Evolutionary conservation across 139 green algal genomes (phyloP).

Genomic region (Ettlia oleoabundans): DNA sequence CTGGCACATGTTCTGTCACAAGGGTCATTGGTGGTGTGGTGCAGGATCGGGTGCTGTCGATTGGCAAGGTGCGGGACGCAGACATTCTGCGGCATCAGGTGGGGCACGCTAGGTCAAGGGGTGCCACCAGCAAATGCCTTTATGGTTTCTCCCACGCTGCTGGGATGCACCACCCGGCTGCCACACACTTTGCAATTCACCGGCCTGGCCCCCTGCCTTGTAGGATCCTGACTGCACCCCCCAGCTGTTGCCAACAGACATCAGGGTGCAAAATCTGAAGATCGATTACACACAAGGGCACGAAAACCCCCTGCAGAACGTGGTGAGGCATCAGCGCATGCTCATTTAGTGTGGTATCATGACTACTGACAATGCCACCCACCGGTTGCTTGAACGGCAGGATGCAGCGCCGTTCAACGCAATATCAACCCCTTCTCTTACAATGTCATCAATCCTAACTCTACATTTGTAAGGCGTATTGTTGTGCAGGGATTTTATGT

Average conservation of each 20-base stretch:
- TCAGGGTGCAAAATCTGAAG: constrained; percentile 54
- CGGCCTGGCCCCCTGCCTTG: neutral
- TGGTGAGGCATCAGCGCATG: too few relatives aligned
- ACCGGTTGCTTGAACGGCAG: too few relatives aligned
- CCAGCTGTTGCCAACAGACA: constrained; percentile 33
- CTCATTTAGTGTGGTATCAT: too few relatives aligned
- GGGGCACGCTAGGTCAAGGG: neutral
- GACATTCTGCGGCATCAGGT: constrained; percentile 35
- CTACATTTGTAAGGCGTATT: too few relatives aligned
- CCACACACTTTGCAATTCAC: neutral
- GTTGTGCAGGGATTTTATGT: constrained; percentile 23
- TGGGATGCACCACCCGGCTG: neutral
- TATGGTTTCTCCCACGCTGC: neutral
- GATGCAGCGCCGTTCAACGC: too few relatives aligned
- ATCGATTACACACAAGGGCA: constrained; percentile 53
- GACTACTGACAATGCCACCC: too few relatives aligned
- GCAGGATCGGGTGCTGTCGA: neutral
- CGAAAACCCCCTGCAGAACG: constrained; percentile 41
- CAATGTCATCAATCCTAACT: too few relatives aligned
- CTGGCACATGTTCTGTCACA: too few relatives aligned
- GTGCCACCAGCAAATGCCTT: too few relatives aligned
- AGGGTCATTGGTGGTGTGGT: too few relatives aligned
- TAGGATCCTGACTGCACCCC: constrained; percentile 9
- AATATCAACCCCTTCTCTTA: too few relatives aligned
- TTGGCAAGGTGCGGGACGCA: neutral